phyloP scores from a whole-genome alignment of 768 basidiomycete species.

The Phanerodontia chrysosporium region DNA sequence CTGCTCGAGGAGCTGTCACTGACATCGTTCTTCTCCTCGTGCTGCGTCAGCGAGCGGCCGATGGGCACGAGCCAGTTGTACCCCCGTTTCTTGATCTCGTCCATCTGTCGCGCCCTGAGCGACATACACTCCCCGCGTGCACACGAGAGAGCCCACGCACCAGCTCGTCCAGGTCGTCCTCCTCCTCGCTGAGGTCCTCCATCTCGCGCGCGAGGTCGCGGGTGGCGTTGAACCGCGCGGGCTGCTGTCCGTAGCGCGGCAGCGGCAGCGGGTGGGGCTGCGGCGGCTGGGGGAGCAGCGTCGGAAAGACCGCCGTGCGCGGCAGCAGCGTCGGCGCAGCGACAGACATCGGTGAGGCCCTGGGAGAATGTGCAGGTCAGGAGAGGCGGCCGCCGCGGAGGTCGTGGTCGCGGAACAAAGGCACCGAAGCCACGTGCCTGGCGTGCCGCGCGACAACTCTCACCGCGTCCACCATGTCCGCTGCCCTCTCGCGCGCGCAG shows the following conservation, averaged over 20 bases:
- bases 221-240: constrained; percentile 54
- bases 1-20: neutral
- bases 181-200: constrained; percentile 83
- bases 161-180: constrained; percentile 73
- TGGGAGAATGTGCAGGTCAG: neutral
- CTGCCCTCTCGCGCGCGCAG: neutral
- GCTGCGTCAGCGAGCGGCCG: constrained; percentile 66
- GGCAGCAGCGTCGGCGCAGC: constrained; percentile 74
- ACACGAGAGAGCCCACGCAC: constrained; percentile 35
- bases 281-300: constrained; percentile 60
- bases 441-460: neutral
- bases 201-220: constrained; percentile 74
- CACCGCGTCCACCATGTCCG: neutral
- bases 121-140: neutral
- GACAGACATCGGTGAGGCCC: constrained; percentile 37
- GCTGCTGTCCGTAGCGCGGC: constrained; percentile 40
- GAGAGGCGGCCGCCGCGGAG: neutral
- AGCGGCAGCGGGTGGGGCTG: constrained; percentile 63
- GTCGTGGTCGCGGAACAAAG: neutral
- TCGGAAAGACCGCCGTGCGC: constrained; percentile 56
- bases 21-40: constrained; percentile 85
- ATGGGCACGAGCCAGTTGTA: constrained; percentile 68
- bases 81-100: constrained; percentile 60
- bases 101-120: constrained; percentile 36
- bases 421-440: neutral